A percentile compares a stretch with the other conserved stretches of the same genome.
Conservation (phyloP, 306 rosid species). For the Dalbergia oliveri region DNA sequence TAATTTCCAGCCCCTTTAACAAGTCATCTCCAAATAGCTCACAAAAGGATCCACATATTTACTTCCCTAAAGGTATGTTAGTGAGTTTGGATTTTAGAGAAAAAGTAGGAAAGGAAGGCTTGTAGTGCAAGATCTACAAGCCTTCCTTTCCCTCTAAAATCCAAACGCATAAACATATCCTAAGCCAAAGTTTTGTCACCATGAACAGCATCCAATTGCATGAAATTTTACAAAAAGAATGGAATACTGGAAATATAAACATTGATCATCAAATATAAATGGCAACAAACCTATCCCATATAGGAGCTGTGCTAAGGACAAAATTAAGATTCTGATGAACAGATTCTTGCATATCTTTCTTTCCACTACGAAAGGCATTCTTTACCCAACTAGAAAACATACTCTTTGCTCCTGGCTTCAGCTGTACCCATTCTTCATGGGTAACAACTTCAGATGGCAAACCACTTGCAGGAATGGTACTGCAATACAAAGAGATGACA, state of each 20-base stretch:
- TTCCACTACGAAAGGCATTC: conserved; percentile 69
- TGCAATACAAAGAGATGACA: conserved; percentile 49
- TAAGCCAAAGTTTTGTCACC: conserved; percentile 20
- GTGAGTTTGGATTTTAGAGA: too few species aligned
- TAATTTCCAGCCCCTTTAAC: conserved; percentile 13
- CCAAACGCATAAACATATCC: not conserved
- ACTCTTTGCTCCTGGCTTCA: conserved; percentile 72
- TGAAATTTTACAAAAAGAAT: conserved; percentile 30
- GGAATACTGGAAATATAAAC: conserved; percentile 12
- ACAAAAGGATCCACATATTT: conserved; percentile 25
- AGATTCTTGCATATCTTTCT: conserved; percentile 76
- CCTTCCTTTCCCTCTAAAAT: too few species aligned
- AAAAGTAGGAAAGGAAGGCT: too few species aligned
- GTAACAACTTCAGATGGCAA: conserved; percentile 84
- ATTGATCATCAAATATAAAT: conserved; percentile 27
- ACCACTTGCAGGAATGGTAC: conserved; percentile 59
- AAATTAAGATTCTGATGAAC: conserved; percentile 70
- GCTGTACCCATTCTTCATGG: conserved; percentile 74
- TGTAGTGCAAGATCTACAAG: too few species aligned
- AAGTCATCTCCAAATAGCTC: conserved; percentile 16
- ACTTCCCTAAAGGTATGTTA: not conserved
- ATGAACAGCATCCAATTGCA: conserved; percentile 29
- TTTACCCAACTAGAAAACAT: conserved; percentile 77
- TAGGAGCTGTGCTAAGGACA: conserved; percentile 82
- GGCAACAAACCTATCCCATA: conserved; percentile 91